Evolutionary conservation across 202 grass and related monocot species (phyloP).

Genomic region (Elaeis oleifera): DNA sequence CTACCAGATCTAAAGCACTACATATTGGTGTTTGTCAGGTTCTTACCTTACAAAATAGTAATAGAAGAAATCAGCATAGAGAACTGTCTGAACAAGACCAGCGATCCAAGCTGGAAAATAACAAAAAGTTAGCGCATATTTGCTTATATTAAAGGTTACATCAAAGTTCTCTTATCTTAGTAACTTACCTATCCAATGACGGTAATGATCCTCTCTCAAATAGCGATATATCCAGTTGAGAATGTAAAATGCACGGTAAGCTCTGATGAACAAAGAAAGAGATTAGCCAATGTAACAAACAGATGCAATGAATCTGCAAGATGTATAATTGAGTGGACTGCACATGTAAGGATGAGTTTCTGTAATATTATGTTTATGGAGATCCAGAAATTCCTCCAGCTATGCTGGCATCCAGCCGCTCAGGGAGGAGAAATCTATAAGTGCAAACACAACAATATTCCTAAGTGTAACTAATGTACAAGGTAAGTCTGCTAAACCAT

Average conservation of each 20-base stretch:
- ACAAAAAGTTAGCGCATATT: slow-evolving; percentile 1
- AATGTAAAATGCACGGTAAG: slow-evolving; percentile 89
- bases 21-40: neutral
- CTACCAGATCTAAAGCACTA: no score
- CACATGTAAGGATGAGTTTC: no score
- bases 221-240: slow-evolving; percentile 96
- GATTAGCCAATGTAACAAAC: no score
- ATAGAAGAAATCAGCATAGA: slow-evolving; percentile 96
- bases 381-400: no score
- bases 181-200: slow-evolving; percentile 72
- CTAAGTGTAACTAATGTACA: no score
- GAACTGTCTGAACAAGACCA: slow-evolving; percentile 78
- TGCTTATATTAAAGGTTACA: slow-evolving; percentile 1
- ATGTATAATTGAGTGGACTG: no score
- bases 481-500: no score
- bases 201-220: slow-evolving; percentile 60
- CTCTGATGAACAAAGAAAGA: slow-evolving; percentile 34
- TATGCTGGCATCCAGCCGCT: no score
- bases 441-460: no score
- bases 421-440: no score
- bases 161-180: neutral
- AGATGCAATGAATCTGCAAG: no score
- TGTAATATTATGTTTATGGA: no score
- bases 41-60: slow-evolving; percentile 94
- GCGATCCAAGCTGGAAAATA: slow-evolving; percentile 76